A percentile compares a stretch with the other conserved stretches of the same genome.
Conservation (phyloP, 1,139 yeast genomes). For the Pichia sp. region DNA sequence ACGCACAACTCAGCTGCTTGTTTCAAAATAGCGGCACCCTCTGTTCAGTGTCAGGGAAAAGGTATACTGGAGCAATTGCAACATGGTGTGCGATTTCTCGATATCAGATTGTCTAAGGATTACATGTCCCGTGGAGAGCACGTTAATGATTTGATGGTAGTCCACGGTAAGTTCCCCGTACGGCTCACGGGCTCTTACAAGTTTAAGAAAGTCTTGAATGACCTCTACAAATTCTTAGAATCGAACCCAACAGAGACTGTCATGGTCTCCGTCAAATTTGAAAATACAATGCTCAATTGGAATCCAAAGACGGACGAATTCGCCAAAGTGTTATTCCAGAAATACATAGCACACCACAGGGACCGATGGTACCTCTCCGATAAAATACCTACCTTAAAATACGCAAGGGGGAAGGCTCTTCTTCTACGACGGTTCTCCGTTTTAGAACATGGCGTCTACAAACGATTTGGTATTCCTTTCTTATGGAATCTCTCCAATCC, state of each 20-base stretch:
- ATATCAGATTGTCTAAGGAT: constrained; percentile 57
- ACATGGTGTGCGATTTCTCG: constrained; percentile 70
- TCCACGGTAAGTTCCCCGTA: constrained; percentile 75
- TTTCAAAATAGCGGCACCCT: constrained; percentile 59
- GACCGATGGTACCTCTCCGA: constrained; percentile 57
- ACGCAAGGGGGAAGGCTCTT: constrained; percentile 59
- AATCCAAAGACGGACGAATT: constrained; percentile 58
- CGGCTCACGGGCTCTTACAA: constrained; percentile 43
- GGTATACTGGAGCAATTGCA: constrained; percentile 54
- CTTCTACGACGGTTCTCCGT: constrained; percentile 69
- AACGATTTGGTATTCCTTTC: constrained; percentile 60
- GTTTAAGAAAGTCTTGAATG: constrained; percentile 42
- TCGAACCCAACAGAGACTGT: constrained; percentile 53
- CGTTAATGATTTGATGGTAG: constrained; percentile 54
- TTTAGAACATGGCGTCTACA: constrained; percentile 34
- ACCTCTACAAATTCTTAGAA: constrained; percentile 52
- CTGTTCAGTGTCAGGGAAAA: constrained; percentile 72
- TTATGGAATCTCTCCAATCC: constrained; percentile 64
- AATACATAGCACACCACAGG: constrained; percentile 43
- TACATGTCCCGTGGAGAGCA: constrained; percentile 33
- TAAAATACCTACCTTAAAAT: constrained; percentile 51
- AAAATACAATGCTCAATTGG: constrained; percentile 59
- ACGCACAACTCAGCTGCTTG: constrained; percentile 78
- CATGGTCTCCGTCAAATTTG: constrained; percentile 65
- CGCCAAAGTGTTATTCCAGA: constrained; percentile 56